Evolutionary conservation across 805 yeast genomes (phyloP).

Genomic region (Nakazawaea ishiwadae): DNA sequence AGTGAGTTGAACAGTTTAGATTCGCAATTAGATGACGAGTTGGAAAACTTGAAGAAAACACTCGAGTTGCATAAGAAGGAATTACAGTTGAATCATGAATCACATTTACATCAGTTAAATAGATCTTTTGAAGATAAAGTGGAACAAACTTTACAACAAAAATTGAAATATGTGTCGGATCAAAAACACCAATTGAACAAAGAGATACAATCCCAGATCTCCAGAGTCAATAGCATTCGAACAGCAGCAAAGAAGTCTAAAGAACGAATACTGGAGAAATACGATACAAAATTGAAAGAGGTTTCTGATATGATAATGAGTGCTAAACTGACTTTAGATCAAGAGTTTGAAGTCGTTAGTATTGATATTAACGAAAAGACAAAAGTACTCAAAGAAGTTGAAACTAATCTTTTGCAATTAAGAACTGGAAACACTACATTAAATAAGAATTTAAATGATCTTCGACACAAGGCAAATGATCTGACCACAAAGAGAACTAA

Average conservation of each 20-base stretch:
- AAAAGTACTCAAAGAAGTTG: not conserved
- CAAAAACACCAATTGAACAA: not conserved
- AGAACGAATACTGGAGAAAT: slow-evolving; percentile 14
- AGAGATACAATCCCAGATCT: not conserved
- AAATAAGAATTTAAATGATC: too few relatives aligned
- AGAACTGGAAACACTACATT: too few relatives aligned
- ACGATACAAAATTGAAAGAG: slow-evolving; percentile 11
- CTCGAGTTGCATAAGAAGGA: slow-evolving; percentile 4
- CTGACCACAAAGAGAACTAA: too few relatives aligned
- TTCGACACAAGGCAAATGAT: too few relatives aligned
- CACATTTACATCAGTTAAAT: slow-evolving; percentile 1
- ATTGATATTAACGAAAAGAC: not conserved
- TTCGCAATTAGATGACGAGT: not conserved
- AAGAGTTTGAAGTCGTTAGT: too few relatives aligned
- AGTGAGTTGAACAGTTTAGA: slow-evolving; percentile 7
- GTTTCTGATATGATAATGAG: slow-evolving; percentile 1
- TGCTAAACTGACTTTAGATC: not conserved
- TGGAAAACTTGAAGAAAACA: not conserved
- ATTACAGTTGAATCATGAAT: slow-evolving; percentile 3
- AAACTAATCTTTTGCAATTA: not conserved
- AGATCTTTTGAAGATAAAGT: slow-evolving; percentile 5
- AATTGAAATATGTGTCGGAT: not conserved
- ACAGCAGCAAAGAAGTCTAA: too few relatives aligned
- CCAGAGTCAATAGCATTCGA: slow-evolving; percentile 15
- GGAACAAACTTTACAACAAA: slow-evolving; percentile 5